Conservation (phyloP, 306 rosid species). For the Biancaea sappan region DNA sequence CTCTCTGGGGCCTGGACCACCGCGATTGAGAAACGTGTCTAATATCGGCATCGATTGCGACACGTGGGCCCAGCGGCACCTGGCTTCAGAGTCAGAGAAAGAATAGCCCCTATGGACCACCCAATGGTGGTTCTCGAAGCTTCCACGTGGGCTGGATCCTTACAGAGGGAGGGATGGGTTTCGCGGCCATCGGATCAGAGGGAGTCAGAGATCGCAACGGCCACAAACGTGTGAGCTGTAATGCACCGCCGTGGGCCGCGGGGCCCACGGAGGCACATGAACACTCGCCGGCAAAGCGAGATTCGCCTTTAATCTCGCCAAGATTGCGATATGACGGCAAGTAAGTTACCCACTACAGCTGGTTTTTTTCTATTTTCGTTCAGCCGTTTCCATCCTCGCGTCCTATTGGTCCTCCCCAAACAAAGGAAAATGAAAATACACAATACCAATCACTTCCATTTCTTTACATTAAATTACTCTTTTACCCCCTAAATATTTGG, state of each 20-base stretch:
- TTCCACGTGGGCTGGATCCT: constrained; percentile 7
- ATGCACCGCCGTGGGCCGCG: background rate
- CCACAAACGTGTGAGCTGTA: background rate
- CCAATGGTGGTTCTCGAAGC: background rate
- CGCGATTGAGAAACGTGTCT: constrained; percentile 51
- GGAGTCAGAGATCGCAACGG: background rate
- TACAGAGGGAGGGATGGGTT: too few species aligned
- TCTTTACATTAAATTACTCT: too few species aligned
- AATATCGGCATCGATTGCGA: too few species aligned
- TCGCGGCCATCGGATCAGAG: background rate
- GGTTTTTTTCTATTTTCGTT: background rate
- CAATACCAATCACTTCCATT: too few species aligned
- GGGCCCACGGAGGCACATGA: constrained; percentile 22
- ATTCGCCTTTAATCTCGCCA: constrained; percentile 27
- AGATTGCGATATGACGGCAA: constrained; percentile 18
- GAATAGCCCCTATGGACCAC: background rate
- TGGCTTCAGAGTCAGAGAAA: background rate
- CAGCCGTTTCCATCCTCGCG: background rate
- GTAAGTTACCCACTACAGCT: background rate
- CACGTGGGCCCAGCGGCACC: background rate
- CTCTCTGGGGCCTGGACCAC: constrained; percentile 43
- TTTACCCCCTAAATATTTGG: too few species aligned
- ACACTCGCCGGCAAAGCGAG: constrained; percentile 40
- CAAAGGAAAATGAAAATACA: background rate
- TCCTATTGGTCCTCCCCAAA: background rate